Percentiles rank a stretch among this genome's conserved stretches.
Conservation (phyloP, 495 filamentous ascomycete genomes). For the Podospora anserina region DNA sequence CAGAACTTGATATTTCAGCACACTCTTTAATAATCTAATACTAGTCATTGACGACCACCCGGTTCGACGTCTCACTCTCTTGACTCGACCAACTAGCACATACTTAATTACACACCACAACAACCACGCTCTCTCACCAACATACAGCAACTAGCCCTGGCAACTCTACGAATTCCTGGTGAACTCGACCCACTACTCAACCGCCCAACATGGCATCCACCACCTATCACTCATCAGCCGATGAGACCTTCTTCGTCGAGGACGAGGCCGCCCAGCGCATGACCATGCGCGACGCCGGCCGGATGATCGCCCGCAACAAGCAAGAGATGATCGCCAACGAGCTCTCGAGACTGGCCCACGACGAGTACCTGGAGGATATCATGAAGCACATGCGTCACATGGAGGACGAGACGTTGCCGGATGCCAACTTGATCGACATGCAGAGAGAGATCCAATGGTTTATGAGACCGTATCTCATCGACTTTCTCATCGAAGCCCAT, state of each 20-base stretch:
- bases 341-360: conserved; percentile 72
- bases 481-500: conserved; percentile 98
- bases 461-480: conserved; percentile 96
- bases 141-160: not conserved
- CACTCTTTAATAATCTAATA: conserved; percentile 56
- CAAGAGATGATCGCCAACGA: conserved; percentile 85
- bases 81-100: conserved; percentile 35
- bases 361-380: conserved; percentile 91
- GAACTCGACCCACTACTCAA: conserved; percentile 41
- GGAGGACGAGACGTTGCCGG: conserved; percentile 92
- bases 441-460: conserved; percentile 99
- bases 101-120: conserved; percentile 24
- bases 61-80: conserved; percentile 46
- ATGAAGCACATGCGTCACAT: conserved; percentile 90
- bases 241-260: conserved; percentile 82
- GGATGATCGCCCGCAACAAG: conserved; percentile 67
- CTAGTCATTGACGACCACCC: conserved; percentile 33
- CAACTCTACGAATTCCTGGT: conserved; percentile 42
- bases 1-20: conserved; percentile 44
- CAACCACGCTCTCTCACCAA: conserved; percentile 11
- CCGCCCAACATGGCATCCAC: conserved; percentile 68
- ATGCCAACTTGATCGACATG: conserved; percentile 96
- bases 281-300: conserved; percentile 68
- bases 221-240: conserved; percentile 37
- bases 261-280: conserved; percentile 55